Evolutionary conservation across 2,329 filamentous ascomycete genomes (phyloP).

Genomic region (Curvularia sp.): DNA sequence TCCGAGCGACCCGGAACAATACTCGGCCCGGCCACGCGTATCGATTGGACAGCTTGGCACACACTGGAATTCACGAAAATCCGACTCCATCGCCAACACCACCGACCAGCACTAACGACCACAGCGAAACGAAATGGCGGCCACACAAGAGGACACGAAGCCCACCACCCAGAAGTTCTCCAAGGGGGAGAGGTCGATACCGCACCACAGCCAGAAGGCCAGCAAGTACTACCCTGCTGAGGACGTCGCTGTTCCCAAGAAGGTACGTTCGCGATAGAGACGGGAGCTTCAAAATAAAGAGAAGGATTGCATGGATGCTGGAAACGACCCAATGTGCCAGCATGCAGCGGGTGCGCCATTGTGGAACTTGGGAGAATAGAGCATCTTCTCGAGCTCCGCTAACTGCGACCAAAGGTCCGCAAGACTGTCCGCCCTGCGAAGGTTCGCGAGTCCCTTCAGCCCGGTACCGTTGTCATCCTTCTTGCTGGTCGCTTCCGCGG

Average conservation of each 20-base stretch:
- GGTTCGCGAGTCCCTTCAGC: conserved; percentile 86
- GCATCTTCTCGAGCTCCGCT: conserved; percentile 31
- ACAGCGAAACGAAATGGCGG: conserved; percentile 73
- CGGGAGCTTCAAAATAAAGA: conserved; percentile 24
- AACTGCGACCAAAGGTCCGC: conserved; percentile 72
- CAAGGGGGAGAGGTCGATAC: conserved; percentile 92
- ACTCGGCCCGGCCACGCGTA: conserved; percentile 21
- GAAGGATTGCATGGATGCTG: conserved; percentile 18
- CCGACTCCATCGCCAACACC: conserved; percentile 22
- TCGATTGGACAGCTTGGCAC: conserved; percentile 24
- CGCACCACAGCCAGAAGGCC: conserved; percentile 87
- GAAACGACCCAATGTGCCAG: conserved; percentile 9
- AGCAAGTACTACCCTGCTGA: conserved; percentile 99
- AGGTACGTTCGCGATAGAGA: conserved; percentile 72
- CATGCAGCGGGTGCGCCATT: conserved; percentile 13
- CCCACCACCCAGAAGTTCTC: conserved; percentile 88
- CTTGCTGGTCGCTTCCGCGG: conserved; percentile 99
- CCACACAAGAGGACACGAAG: conserved; percentile 41
- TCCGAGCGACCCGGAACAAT: conserved; percentile 20
- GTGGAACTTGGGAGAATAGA: conserved; percentile 2
- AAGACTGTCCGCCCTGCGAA: conserved; percentile 90
- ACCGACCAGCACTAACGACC: conserved; percentile 41
- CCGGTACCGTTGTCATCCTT: conserved; percentile 97
- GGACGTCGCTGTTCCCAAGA: conserved; percentile 87
- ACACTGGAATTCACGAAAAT: conserved; percentile 25